These are phyloP conservation scores for Phoma herbarum DNA, from an alignment of 2,329 filamentous ascomycete genomes.

Conservation along the genomic window DNA sequence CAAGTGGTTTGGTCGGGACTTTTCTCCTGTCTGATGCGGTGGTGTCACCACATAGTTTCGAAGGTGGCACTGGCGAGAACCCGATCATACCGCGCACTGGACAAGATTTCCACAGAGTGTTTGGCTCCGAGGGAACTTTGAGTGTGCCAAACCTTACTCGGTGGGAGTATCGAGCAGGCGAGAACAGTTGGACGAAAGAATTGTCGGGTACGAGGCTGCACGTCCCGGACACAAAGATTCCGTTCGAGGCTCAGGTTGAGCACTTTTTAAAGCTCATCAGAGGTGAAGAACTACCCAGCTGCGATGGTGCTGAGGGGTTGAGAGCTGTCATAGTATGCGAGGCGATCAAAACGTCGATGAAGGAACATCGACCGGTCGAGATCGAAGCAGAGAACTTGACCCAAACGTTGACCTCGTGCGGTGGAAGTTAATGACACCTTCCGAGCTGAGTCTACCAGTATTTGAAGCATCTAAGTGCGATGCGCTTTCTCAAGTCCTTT, in stretches of 20 bases:
- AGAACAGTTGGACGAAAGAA: not conserved
- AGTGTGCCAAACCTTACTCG: not conserved
- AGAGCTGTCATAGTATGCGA: slow-evolving; percentile 4
- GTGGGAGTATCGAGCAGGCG: not conserved
- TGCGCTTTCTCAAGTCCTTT: too few species aligned
- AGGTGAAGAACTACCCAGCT: slow-evolving; percentile 1
- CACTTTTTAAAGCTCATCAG: slow-evolving; percentile 1
- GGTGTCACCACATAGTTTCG: slow-evolving; percentile 4
- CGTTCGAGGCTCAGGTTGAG: slow-evolving; percentile 1
- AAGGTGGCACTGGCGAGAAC: slow-evolving; percentile 4
- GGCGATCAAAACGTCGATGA: slow-evolving; percentile 8
- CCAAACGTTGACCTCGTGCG: too few species aligned
- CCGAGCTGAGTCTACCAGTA: too few species aligned
- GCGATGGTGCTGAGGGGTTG: not conserved
- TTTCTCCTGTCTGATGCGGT: slow-evolving; percentile 6
- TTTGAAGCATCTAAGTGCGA: too few species aligned
- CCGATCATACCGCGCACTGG: slow-evolving; percentile 1
- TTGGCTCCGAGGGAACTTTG: not conserved
- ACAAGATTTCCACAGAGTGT: slow-evolving; percentile 1
- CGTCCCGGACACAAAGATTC: slow-evolving; percentile 1
- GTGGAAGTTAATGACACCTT: too few species aligned
- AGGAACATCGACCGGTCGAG: not conserved
- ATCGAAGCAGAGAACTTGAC: not conserved
- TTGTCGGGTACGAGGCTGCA: not conserved
- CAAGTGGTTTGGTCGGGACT: not conserved